These are phyloP conservation scores for Comarum palustre DNA, from an alignment of 306 rosid species.

Conservation along the genomic window DNA sequence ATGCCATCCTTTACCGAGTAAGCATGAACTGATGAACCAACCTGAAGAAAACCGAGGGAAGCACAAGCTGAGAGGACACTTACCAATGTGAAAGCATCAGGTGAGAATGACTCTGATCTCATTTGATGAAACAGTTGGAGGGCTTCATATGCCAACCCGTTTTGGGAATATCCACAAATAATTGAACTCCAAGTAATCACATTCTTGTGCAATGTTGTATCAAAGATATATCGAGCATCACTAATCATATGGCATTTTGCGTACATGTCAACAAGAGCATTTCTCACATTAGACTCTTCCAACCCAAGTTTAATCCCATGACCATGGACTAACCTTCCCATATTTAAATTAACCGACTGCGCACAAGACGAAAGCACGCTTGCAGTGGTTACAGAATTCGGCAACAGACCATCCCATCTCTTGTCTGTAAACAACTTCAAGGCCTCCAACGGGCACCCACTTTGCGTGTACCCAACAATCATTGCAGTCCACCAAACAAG, in stretches of 20 bases:
- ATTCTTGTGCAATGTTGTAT: slow-evolving; percentile 38
- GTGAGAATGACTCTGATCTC: slow-evolving; percentile 39
- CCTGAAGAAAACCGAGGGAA: slow-evolving; percentile 51
- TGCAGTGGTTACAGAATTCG: slow-evolving; percentile 59
- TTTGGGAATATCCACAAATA: slow-evolving; percentile 61
- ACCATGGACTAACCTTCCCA: slow-evolving; percentile 58
- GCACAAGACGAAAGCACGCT: slow-evolving; percentile 75
- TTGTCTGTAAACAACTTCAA: slow-evolving; percentile 43
- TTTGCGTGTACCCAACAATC: slow-evolving; percentile 70
- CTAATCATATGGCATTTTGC: slow-evolving; percentile 48
- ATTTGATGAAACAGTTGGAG: slow-evolving; percentile 53
- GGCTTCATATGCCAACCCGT: slow-evolving; percentile 52
- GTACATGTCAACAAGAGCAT: slow-evolving; percentile 69
- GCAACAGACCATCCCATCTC: slow-evolving; percentile 41
- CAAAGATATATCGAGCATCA: slow-evolving; percentile 54
- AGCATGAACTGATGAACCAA: slow-evolving; percentile 63
- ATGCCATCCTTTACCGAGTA: slow-evolving; percentile 47
- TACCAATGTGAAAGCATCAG: slow-evolving; percentile 67
- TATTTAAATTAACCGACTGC: slow-evolving; percentile 31
- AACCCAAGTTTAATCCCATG: slow-evolving; percentile 49
- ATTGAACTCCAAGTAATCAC: slow-evolving; percentile 72
- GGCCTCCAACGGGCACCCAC: slow-evolving; percentile 48
- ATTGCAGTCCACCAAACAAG: slow-evolving; percentile 80
- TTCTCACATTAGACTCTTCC: slow-evolving; percentile 44
- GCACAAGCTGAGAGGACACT: slow-evolving; percentile 60